Conservation (phyloP, 1,284 basidiomycete species). For the Moniliophthora roreri region DNA sequence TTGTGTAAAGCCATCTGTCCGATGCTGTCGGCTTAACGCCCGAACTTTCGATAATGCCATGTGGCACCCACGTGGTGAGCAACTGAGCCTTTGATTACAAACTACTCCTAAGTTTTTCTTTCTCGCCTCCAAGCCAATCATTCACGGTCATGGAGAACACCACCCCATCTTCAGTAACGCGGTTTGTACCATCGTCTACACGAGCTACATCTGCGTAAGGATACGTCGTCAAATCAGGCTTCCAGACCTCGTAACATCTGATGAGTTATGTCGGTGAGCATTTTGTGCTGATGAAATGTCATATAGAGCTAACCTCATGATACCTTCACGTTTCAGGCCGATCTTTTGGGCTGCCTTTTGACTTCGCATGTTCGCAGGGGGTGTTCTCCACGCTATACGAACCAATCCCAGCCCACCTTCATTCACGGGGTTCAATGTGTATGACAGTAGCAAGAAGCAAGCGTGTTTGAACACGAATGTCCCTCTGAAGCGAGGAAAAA, state of each 20-base stretch:
- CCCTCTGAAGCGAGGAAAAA: conserved; percentile 20
- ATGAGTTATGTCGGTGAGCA: conserved; percentile 13
- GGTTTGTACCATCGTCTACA: conserved; percentile 17
- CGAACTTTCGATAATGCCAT: too few relatives aligned
- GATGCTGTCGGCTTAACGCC: too few relatives aligned
- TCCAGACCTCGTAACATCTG: not conserved
- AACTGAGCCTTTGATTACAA: not conserved
- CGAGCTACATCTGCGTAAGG: conserved; percentile 14
- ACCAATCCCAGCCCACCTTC: conserved; percentile 19
- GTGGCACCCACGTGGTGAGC: too few relatives aligned
- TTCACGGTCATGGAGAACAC: conserved; percentile 23
- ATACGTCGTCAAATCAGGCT: conserved; percentile 5
- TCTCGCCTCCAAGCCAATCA: conserved; percentile 17
- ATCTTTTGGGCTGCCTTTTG: conserved; percentile 21
- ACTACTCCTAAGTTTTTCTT: conserved; percentile 3
- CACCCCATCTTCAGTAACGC: conserved; percentile 21
- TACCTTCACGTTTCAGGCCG: conserved; percentile 17
- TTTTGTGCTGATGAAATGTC: conserved; percentile 10
- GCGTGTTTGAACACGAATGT: conserved; percentile 19
- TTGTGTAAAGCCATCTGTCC: too few relatives aligned
- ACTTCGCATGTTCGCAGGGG: conserved; percentile 18
- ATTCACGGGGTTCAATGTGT: conserved; percentile 15
- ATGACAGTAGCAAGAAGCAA: conserved; percentile 18
- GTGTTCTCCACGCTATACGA: conserved; percentile 20
- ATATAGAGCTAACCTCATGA: conserved; percentile 18